Percentiles rank a stretch among this genome's conserved stretches.
These are phyloP conservation scores for Puya raimondii DNA, from an alignment of 176 grass and related monocot species.

Conservation along the genomic window DNA sequence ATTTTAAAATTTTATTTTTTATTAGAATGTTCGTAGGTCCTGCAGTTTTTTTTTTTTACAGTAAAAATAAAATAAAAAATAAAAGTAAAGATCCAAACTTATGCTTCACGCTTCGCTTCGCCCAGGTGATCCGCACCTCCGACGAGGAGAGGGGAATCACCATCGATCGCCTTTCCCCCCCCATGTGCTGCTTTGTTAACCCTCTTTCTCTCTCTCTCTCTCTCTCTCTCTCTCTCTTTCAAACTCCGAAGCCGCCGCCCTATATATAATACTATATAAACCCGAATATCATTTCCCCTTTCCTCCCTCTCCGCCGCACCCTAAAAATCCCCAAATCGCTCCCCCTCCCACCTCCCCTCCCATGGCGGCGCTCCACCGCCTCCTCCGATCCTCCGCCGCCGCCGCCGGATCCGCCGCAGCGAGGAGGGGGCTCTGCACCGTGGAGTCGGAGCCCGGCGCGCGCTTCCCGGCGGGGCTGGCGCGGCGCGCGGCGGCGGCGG, in stretches of 20 bases:
- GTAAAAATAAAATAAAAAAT: too few species aligned
- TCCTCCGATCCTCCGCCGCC: slow-evolving; percentile 29
- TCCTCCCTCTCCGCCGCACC: background rate
- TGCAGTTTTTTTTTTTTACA: too few species aligned
- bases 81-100: too few species aligned
- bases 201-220: background rate
- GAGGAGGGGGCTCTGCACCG: slow-evolving; percentile 24
- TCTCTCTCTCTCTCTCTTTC: slow-evolving; percentile 7
- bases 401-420: background rate
- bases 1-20: too few species aligned
- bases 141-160: too few species aligned
- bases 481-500: slow-evolving; percentile 6
- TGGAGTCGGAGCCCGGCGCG: slow-evolving; percentile 22
- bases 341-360: background rate
- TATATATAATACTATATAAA: slow-evolving; percentile 7
- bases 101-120: too few species aligned
- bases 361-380: slow-evolving; percentile 49
- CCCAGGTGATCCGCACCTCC: background rate
- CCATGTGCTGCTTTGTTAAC: background rate
- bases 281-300: slow-evolving; percentile 22
- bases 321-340: background rate
- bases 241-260: slow-evolving; percentile 12
- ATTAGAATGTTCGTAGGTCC: too few species aligned
- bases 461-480: slow-evolving; percentile 27
- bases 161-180: background rate